Evolutionary conservation across 2,329 filamentous ascomycete species (phyloP), one percentile per base, ranked within the genome.

Genomic region (Xylaria sp.): DNA sequence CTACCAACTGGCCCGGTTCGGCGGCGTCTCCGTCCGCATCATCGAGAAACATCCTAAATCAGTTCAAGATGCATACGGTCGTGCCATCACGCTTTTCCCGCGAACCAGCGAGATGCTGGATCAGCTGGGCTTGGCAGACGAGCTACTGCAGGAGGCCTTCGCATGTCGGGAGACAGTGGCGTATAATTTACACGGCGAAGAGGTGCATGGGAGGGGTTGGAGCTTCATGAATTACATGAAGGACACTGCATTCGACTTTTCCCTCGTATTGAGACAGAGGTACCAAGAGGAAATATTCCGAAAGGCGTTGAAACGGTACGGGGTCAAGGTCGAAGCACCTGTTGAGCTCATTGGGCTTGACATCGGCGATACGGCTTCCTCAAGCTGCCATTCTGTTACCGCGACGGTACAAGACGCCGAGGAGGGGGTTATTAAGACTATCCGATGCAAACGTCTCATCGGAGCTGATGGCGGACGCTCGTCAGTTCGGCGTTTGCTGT

Each of bases 281-380:
- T 86, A 85, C 71, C 82, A 84, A 6, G 85, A 87, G 70, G 81
- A 83, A 13, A 82, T 87, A 47, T 83, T 87, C 58, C 79, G 85
- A 27, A 67, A 64, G 4, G 71, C 69, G n/a, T 49, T 47, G 74
- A 76, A n/a, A 76, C 79, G 64, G 55, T 81, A 73, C n/a, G 59
- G 75, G 66, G 55, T 77, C 69, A 54, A 68, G 31, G 70, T 81
- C 33, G 80, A 80, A 22, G 77, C 79, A 20, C 78, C 77, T 2
- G 74, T 78, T 9, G 77, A 79, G 64, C 77, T 83, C 50, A 71
- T 76, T 3, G 77, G 71, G 1, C 57, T 84, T 7, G 75, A 82
- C 58, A 73, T 79, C n/a, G 67, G 61, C n/a, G 72, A 76, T 3
- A 22, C 42, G 15, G 38, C 11, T 11, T 4, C 61, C 62, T 15